phyloP scores from a whole-genome alignment of 768 basidiomycete species.

The Amanita subjunquillea region DNA sequence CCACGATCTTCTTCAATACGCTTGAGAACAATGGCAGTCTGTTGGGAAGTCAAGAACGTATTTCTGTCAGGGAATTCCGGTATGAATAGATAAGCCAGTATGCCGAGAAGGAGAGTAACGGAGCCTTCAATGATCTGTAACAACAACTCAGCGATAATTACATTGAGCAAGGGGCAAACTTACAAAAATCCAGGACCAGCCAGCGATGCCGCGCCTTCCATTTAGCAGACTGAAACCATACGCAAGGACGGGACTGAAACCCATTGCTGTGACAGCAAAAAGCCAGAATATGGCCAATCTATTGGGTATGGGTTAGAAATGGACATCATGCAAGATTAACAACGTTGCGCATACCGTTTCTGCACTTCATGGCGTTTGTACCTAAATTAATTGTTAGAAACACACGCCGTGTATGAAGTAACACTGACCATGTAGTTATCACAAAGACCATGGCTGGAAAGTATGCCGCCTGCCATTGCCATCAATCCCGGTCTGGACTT shows the following conservation, averaged over 20 bases:
- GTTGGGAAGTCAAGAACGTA: constrained; percentile 30
- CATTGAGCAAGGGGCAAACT: constrained; percentile 5
- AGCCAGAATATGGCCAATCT: constrained; percentile 25
- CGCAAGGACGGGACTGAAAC: constrained; percentile 33
- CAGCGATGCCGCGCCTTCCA: constrained; percentile 27
- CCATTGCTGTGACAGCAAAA: constrained; percentile 27
- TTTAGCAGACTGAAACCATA: constrained; percentile 30
- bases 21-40: constrained; percentile 31
- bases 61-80: constrained; percentile 39
- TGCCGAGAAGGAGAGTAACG: constrained; percentile 29
- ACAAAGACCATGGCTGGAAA: constrained; percentile 36
- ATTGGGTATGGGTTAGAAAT: background rate
- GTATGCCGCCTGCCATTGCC: constrained; percentile 26
- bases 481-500: background rate
- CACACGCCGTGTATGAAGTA: background rate
- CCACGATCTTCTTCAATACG: constrained; percentile 42
- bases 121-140: constrained; percentile 32
- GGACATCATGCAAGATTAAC: background rate
- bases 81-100: constrained; percentile 30
- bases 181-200: constrained; percentile 45
- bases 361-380: constrained; percentile 38
- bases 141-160: background rate
- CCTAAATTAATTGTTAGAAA: constrained; percentile 14
- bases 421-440: constrained; percentile 31
- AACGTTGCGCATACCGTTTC: constrained; percentile 20